A percentile compares a stretch with the other conserved stretches of the same genome.
These are phyloP conservation scores for Aspergillus carbonarius DNA, from an alignment of 2,329 filamentous ascomycete species.

Conservation along the genomic window DNA sequence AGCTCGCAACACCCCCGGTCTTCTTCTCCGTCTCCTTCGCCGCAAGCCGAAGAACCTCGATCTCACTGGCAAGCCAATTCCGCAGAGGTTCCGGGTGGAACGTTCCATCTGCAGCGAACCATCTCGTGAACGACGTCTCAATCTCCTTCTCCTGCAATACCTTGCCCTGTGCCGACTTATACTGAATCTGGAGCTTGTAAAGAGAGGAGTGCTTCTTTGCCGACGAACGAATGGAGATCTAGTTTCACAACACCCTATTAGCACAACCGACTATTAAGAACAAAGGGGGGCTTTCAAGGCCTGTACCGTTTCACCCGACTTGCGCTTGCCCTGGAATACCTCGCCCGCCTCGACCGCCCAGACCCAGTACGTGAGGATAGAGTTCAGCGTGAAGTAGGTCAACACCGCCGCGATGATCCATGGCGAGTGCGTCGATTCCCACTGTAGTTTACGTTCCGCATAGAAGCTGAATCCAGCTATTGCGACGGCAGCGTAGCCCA, in stretches of 20 bases:
- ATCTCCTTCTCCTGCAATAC: conserved; percentile 49
- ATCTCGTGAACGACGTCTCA: conserved; percentile 58
- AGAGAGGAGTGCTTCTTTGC: conserved; percentile 77
- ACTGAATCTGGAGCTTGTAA: conserved; percentile 70
- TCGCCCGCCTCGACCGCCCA: conserved; percentile 76
- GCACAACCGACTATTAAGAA: not conserved
- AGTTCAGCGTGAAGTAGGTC: conserved; percentile 77
- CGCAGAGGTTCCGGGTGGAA: conserved; percentile 63
- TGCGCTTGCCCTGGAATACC: conserved; percentile 73
- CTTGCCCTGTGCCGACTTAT: conserved; percentile 41
- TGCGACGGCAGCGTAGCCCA: conserved; percentile 79
- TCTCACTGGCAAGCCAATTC: conserved; percentile 59
- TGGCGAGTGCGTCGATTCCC: conserved; percentile 73
- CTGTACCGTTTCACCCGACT: conserved; percentile 63
- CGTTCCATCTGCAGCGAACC: conserved; percentile 59
- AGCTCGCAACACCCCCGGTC: conserved; percentile 24
- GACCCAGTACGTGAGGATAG: conserved; percentile 78
- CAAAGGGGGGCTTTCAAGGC: not conserved
- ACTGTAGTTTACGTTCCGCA: conserved; percentile 89
- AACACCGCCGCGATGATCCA: conserved; percentile 78
- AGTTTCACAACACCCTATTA: conserved; percentile 1
- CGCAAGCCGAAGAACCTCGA: conserved; percentile 55
- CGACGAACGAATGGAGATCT: conserved; percentile 72
- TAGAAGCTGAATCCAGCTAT: conserved; percentile 82
- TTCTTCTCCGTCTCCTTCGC: conserved; percentile 40